Evolutionary conservation across 129 eudicot genomes (phyloP).

Genomic region (Glebionis coronaria): DNA sequence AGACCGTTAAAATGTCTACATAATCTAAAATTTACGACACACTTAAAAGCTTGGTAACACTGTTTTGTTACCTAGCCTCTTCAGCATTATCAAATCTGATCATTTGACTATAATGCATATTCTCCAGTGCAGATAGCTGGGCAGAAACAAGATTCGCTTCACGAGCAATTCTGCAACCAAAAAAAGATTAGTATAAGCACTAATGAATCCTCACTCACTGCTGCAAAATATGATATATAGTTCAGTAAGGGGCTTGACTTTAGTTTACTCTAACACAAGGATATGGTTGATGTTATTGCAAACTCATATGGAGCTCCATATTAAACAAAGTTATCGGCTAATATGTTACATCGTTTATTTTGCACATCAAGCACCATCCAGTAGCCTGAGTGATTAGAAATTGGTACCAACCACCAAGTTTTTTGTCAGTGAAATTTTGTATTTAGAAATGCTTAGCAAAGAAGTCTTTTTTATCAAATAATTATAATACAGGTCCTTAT

Average conservation of each 20-base stretch:
- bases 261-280: too few species aligned
- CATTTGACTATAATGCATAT: constrained; percentile 96
- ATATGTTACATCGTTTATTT: neutral
- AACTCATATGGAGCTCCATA: neutral
- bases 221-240: too few species aligned
- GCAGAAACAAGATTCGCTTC: constrained; percentile 53
- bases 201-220: neutral
- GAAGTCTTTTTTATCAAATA: neutral
- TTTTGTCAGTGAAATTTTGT: neutral
- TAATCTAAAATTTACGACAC: constrained; percentile 1
- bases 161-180: constrained; percentile 67
- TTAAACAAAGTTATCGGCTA: neutral
- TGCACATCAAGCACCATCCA: constrained; percentile 6
- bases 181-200: constrained; percentile 23
- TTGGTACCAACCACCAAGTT: constrained; percentile 10
- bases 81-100: constrained; percentile 91
- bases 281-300: too few species aligned
- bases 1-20: neutral
- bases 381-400: neutral
- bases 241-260: too few species aligned
- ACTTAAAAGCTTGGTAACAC: neutral
- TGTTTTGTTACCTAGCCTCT: constrained; percentile 74
- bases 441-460: neutral
- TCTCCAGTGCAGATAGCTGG: constrained; percentile 84
- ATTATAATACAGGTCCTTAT: neutral